Base-by-base conservation (phyloP, 2,329 filamentous ascomycete species). In the Intubia oerlemansii region DNA sequence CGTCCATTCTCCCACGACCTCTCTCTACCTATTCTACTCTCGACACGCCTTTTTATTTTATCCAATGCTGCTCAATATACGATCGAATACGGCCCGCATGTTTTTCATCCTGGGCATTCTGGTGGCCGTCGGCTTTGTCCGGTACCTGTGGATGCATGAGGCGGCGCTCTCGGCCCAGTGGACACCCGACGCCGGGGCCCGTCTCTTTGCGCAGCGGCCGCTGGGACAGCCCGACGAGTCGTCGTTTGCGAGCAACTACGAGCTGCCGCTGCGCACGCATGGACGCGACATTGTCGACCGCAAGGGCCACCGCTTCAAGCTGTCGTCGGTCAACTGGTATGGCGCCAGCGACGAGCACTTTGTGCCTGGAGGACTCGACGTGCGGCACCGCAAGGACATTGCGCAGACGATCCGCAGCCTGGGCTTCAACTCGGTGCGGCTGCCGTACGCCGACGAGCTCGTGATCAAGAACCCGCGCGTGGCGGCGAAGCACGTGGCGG, bases 281-380 rank as follows among this genome's bases (percentile, higher is more conserved):
- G 70, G 71, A 5, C 59, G 70, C 24, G 43, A 72, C 36, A 56
- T 77, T 17, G 55, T 75, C 30, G 70, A 76, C 47, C 48, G 54
- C 7, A 41, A 50, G 2, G 63, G 59, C 22, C 53, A 56, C 17
- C 58, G 66, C 17, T 66, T 69, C 47, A 71, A 69, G 49, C 53
- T 78, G 7, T 50, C 63, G 12, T 69, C 64, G 13, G 54, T 75
- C 41, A 77, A 77, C 48, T 77, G 71, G 71, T 77, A 77, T 43
- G 71, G 72, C 19, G 70, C 62, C 4, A 73, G 66, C 42, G 71
- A 77, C 41, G 61, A 72, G 49, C 53, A 66, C 31, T 74, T 70
- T 39, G 58, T 76, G 9, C 57, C 66, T 0, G 65, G 67, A 20
- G 71, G 70, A 1, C 53, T 77, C 22, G 67, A 76, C 36, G 49